Evolutionary conservation across 2,329 filamentous ascomycete genomes (phyloP).

Genomic region (Stachybotrys chartarum): DNA sequence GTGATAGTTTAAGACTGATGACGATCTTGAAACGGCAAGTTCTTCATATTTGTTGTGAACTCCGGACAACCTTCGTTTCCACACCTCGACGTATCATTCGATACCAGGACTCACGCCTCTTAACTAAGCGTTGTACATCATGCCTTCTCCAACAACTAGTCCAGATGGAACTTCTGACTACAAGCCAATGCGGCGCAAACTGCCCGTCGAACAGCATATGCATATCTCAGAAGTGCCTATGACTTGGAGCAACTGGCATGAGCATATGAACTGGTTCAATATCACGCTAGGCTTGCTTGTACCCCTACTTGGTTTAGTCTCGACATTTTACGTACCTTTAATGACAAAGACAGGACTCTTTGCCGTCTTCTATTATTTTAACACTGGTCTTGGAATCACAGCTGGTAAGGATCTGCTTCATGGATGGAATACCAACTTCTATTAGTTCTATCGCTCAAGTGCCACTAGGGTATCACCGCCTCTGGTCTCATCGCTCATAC

Average conservation of each 20-base stretch:
- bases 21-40: too few species aligned
- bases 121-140: not conserved
- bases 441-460: not conserved
- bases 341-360: constrained; percentile 59
- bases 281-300: constrained; percentile 57
- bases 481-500: constrained; percentile 76
- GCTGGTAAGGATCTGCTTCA: constrained; percentile 42
- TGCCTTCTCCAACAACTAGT: not conserved
- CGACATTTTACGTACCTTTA: constrained; percentile 32
- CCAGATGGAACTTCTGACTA: not conserved
- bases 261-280: constrained; percentile 82
- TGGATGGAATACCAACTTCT: not conserved
- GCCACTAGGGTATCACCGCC: constrained; percentile 38
- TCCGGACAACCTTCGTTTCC: too few species aligned
- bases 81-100: too few species aligned
- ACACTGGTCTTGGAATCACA: constrained; percentile 66
- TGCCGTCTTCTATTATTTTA: constrained; percentile 69
- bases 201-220: not conserved
- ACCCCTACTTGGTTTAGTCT: not conserved
- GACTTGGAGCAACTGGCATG: constrained; percentile 15
- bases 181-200: not conserved
- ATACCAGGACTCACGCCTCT: not conserved
- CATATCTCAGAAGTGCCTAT: not conserved
- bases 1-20: too few species aligned
- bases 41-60: too few species aligned